phyloP scores from a whole-genome alignment of 2,329 filamentous ascomycete species.

The Aotearoamyces nothofagi region DNA sequence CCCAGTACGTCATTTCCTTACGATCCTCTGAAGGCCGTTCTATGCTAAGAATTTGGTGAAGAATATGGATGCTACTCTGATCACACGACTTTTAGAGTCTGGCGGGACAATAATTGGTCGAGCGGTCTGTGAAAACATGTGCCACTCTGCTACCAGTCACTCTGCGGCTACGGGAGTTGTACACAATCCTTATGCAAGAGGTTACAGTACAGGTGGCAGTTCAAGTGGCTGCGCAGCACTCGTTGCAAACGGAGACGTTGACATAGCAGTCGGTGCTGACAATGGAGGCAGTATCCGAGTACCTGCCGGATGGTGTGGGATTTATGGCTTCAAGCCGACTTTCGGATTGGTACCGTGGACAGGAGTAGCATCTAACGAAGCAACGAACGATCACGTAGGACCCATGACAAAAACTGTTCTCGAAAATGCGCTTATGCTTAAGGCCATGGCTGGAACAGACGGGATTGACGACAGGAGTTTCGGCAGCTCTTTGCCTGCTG shows the following conservation, averaged over 20 bases:
- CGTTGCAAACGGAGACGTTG: conserved; percentile 30
- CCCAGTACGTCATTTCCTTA: conserved; percentile 31
- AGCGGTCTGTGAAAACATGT: conserved; percentile 35
- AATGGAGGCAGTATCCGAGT: conserved; percentile 28
- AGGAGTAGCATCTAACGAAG: conserved; percentile 29
- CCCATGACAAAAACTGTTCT: conserved; percentile 24
- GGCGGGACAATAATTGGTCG: conserved; percentile 33
- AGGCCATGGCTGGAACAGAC: conserved; percentile 29
- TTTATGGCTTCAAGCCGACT: conserved; percentile 31
- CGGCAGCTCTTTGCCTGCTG: conserved; percentile 15
- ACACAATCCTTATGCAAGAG: conserved; percentile 26
- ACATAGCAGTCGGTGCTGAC: conserved; percentile 39
- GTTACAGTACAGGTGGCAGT: conserved; percentile 40
- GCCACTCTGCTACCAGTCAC: conserved; percentile 29
- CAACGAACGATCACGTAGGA: conserved; percentile 32
- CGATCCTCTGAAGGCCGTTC: too few species aligned
- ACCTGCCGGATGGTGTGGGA: conserved; percentile 27
- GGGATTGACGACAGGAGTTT: conserved; percentile 28
- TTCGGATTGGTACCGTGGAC: conserved; percentile 23
- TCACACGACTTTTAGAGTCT: conserved; percentile 30
- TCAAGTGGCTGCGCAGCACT: conserved; percentile 46
- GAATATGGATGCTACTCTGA: conserved; percentile 37
- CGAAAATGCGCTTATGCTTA: conserved; percentile 24
- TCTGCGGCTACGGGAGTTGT: conserved; percentile 28
- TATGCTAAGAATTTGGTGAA: too few species aligned